Evolutionary conservation across 805 yeast species (phyloP), one percentile per base, ranked within the genome.

Genomic region (Schwanniomyces polymorphus): DNA sequence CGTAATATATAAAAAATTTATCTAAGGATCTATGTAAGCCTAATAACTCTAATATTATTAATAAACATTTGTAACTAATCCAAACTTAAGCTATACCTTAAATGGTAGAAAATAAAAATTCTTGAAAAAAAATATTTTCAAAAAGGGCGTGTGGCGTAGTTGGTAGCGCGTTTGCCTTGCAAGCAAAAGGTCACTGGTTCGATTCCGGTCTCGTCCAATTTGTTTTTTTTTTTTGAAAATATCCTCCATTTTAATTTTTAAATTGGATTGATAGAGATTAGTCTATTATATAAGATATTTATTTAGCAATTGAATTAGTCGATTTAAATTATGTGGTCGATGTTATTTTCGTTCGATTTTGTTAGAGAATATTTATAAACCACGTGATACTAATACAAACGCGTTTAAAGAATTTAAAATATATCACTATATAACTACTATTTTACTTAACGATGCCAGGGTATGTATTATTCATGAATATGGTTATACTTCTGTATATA

Each of bases 131-230:
- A 34, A 18, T 5, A 38, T 7, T 9, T 25, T 23, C 4, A 25
- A 38, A 35, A 31, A 12, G 85, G 85, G 85, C 84, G 82, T 76
- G 82, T 81, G 82, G 86, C 86, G 85, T 77, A 81, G 86, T 81
- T 81, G 86, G 86, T 81, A 81, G 85, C 85, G 86, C 85, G 85
- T 75, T 72, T 74, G 81, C 85, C 81, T 80, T 79, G 85, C 85
- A 81, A 76, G 86, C 78, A 71, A 74, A 75, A 81, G 86, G 86
- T 80, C 86, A 76, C 71, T 75, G 84, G 85, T 81, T 81, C 85
- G 84, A 81, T 65, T 80, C 85, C 85, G 76, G 80, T 76, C 82
- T 76, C 82, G 84, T 81, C 85, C 85, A 80, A 48, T 52, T 42
- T 37, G 57, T 64, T 59, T 62, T 42, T 43, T 35, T 38, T 26